phyloP scores from a whole-genome alignment of 169 alveolate species.

The Miamiensis avidus region DNA sequence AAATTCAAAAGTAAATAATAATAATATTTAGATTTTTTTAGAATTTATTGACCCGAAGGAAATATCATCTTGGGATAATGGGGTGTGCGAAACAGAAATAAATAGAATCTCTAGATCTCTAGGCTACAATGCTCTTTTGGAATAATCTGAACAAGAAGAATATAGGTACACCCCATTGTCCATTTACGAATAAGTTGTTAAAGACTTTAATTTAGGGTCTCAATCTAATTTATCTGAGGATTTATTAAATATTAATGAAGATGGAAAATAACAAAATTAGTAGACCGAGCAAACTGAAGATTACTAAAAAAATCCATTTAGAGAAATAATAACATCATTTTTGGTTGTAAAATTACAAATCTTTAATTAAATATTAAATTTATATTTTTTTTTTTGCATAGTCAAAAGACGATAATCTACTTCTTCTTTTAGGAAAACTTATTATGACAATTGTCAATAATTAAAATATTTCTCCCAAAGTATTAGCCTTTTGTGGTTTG shows the following conservation, averaged over 20 bases:
- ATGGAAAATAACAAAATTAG: too few relatives aligned
- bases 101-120: not conserved
- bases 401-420: not conserved
- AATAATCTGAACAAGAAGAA: not conserved
- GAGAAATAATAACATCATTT: not conserved
- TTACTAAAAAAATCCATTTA: not conserved
- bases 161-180: too few relatives aligned
- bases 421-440: not conserved
- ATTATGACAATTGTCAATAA: not conserved
- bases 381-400: too few relatives aligned
- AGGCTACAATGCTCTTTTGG: not conserved
- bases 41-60: too few relatives aligned
- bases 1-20: too few relatives aligned
- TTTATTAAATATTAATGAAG: too few relatives aligned
- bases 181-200: too few relatives aligned
- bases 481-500: not conserved
- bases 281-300: too few relatives aligned
- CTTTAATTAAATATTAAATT: too few relatives aligned
- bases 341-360: not conserved
- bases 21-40: too few relatives aligned
- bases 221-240: too few relatives aligned
- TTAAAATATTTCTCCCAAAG: not conserved
- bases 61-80: not conserved
- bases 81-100: not conserved
- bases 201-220: too few relatives aligned